Conservation (phyloP, 108 stramenopile species). For the Cyclotella cryptica region DNA sequence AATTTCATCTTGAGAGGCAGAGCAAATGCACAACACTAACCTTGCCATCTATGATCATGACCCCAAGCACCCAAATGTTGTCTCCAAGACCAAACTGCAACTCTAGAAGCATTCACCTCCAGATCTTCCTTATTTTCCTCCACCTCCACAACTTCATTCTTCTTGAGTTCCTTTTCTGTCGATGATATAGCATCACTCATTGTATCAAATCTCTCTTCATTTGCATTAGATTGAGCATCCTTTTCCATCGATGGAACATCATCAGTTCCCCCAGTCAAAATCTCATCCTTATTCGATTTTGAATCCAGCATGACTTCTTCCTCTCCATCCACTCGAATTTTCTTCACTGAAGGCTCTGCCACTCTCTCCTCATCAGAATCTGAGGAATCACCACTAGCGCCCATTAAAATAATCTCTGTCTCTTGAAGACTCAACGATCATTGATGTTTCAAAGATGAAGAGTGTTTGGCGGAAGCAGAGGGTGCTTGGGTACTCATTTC, state of each 20-base stretch:
- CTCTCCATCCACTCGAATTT: neutral
- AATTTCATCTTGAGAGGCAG: neutral
- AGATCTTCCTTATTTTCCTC: constrained; percentile 20
- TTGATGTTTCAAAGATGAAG: constrained; percentile 9
- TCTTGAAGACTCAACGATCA: constrained; percentile 22
- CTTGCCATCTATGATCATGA: constrained; percentile 1
- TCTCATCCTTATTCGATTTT: neutral
- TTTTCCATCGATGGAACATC: neutral
- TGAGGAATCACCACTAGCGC: neutral
- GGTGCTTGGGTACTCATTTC: neutral
- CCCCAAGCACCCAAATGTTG: constrained; percentile 25
- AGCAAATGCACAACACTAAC: neutral
- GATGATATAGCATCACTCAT: no score
- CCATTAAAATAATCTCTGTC: constrained; percentile 30
- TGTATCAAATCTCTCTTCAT: neutral
- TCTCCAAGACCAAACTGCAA: constrained; percentile 37
- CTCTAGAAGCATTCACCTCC: neutral
- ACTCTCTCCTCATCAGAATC: constrained; percentile 5
- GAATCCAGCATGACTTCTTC: neutral
- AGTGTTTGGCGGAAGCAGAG: neutral
- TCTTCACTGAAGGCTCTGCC: constrained; percentile 14
- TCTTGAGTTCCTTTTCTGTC: neutral
- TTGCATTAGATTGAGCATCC: neutral
- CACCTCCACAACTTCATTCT: neutral
- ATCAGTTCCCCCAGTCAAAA: neutral